Base-by-base conservation (phyloP, 2,329 filamentous ascomycete species). In the Clarireedia hainanense region DNA sequence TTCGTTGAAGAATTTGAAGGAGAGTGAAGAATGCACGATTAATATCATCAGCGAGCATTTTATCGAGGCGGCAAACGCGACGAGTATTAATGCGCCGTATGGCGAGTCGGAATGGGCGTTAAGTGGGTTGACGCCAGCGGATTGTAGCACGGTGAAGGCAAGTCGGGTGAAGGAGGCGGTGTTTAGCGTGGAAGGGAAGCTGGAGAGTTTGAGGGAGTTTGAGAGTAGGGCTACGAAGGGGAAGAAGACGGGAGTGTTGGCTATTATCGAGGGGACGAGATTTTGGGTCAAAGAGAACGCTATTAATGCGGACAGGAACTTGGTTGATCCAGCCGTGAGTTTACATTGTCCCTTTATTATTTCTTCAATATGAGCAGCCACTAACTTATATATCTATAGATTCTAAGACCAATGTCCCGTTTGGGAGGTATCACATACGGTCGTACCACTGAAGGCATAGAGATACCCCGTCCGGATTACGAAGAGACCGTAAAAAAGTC, bases 271-370 rank as follows among this genome's bases (percentile, higher is more conserved):
- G 73, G 92, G 90, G 0, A 84, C 88, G 36, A 78, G 85, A 27
- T 96, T 96, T 68, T 96, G 91, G 90, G 90, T 85, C 2, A 75
- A 91, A 52, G 89, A 95, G 69, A 92, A 96, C 72, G 91, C 91
- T 2, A 75, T 96, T 58, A 89, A 95, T 64, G 82, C 88, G 67
- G 85, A 90, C 7, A 80, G 76, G 66, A 89, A 83, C 62, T 65
- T 89, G 43, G 76, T 97, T 56, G 88, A 95, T 70, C 82, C 89
- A 10, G 79, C 74, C 52, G 81, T 85, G 68, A 73, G 79, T 73
- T 42, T 20, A 54, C 1, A 10, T 9, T 14, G 12, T 9, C 10
- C 6, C 20, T 46, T 46, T 24, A 23, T 15, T 15, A 3, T 12
- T 9, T 50, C 48, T 27, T 55, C 30, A n/a, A 9, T 15, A 40